A percentile compares a stretch with the other conserved stretches of the same genome.
phyloP scores from a whole-genome alignment of 345 rosid genomes.

The Eucalyptus albens region DNA sequence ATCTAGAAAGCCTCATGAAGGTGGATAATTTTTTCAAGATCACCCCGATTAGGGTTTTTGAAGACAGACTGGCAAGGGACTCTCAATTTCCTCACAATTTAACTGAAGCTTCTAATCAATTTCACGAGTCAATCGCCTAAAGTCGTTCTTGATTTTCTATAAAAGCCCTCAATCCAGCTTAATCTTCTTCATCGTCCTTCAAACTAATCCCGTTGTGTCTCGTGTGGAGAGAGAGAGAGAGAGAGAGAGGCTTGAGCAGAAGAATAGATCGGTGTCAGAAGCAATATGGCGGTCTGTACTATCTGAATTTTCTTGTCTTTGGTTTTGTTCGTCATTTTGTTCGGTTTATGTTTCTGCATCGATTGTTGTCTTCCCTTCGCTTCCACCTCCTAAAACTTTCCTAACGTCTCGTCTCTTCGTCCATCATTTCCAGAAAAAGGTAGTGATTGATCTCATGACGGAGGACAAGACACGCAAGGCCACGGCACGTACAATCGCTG shows the following conservation, averaged over 20 bases:
- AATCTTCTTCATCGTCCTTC: too few relatives aligned
- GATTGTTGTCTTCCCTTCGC: background rate
- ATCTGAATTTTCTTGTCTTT: background rate
- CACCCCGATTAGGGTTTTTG: background rate
- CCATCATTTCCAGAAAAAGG: background rate
- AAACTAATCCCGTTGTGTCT: too few relatives aligned
- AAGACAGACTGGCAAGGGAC: background rate
- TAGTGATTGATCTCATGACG: background rate
- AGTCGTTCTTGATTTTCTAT: background rate
- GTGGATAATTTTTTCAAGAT: background rate
- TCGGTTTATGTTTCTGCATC: background rate
- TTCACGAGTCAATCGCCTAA: background rate
- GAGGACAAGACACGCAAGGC: background rate
- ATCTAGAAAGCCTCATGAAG: background rate
- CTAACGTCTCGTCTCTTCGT: background rate
- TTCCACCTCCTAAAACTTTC: background rate
- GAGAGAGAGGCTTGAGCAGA: background rate
- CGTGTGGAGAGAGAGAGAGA: background rate
- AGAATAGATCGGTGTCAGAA: background rate
- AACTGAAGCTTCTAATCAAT: background rate
- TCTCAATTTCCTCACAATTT: background rate
- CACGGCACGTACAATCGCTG: background rate
- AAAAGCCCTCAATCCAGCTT: background rate
- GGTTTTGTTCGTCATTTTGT: background rate
- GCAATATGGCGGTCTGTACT: background rate